Conservation (phyloP, 2,329 filamentous ascomycete species). For the Colletotrichum camelliae region DNA sequence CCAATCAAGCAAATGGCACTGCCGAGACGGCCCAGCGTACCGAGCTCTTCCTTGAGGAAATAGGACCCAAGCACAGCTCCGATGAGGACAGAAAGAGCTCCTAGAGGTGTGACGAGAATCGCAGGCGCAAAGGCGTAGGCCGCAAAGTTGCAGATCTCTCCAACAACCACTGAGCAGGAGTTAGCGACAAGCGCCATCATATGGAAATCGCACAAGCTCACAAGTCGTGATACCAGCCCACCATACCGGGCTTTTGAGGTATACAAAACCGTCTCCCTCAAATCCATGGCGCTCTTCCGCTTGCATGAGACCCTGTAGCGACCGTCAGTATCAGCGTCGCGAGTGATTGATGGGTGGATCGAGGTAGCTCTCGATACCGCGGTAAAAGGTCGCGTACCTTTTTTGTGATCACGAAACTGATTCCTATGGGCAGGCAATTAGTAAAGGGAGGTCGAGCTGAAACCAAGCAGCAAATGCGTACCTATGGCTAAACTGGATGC, state of each 20-base stretch:
- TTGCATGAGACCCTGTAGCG: constrained; percentile 79
- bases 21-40: constrained; percentile 89
- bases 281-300: constrained; percentile 92
- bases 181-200: not conserved
- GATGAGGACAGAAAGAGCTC: constrained; percentile 92
- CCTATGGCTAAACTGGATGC: constrained; percentile 78
- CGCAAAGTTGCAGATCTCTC: constrained; percentile 96
- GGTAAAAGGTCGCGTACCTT: constrained; percentile 66
- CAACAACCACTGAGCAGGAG: constrained; percentile 74
- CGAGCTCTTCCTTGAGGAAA: constrained; percentile 88
- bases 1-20: constrained; percentile 97
- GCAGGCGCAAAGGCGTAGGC: constrained; percentile 98
- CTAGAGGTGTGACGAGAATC: constrained; percentile 95
- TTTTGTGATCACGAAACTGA: constrained; percentile 99
- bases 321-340: constrained; percentile 24
- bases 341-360: not conserved
- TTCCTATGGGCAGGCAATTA: constrained; percentile 60
- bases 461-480: constrained; percentile 37
- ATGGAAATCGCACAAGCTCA: constrained; percentile 51
- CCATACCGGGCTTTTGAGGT: constrained; percentile 94
- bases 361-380: not conserved
- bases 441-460: not conserved
- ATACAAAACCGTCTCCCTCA: constrained; percentile 94
- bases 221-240: constrained; percentile 93
- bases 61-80: constrained; percentile 95